A percentile compares a stretch with the other conserved stretches of the same genome.
phyloP scores from a whole-genome alignment of 2,329 filamentous ascomycete genomes.

The Talaromyces sp. region DNA sequence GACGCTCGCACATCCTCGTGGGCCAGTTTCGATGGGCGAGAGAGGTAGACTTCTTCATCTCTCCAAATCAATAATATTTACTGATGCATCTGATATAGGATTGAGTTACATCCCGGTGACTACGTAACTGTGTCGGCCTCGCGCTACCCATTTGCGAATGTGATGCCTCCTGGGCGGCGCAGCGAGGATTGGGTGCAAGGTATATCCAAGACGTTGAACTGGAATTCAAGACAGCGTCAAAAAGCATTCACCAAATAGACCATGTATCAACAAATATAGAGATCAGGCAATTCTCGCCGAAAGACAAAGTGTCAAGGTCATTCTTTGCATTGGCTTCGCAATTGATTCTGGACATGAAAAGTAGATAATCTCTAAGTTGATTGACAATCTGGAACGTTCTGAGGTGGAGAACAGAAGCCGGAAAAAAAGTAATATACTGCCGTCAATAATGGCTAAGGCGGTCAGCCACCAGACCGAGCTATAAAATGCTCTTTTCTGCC shows the following conservation, averaged over 20 bases:
- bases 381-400: neutral
- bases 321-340: neutral
- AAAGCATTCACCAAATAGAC: constrained; percentile 33
- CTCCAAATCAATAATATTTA: neutral
- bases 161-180: constrained; percentile 42
- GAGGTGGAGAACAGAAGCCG: neutral
- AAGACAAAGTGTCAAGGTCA: neutral
- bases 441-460: neutral
- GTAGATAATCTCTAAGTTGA: neutral
- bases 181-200: constrained; percentile 51
- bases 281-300: neutral
- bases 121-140: constrained; percentile 53
- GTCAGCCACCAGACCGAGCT: neutral
- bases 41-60: constrained; percentile 54
- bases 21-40: constrained; percentile 96
- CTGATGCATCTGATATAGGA: constrained; percentile 29
- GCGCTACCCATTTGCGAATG: constrained; percentile 51
- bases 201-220: constrained; percentile 50
- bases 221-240: constrained; percentile 49
- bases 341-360: neutral
- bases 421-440: neutral
- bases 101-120: constrained; percentile 49
- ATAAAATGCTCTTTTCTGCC: constrained; percentile 15
- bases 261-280: constrained; percentile 19
- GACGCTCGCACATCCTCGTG: constrained; percentile 83